These are phyloP conservation scores for Filosporella fistucella DNA, from an alignment of 495 filamentous ascomycete species.

Conservation along the genomic window DNA sequence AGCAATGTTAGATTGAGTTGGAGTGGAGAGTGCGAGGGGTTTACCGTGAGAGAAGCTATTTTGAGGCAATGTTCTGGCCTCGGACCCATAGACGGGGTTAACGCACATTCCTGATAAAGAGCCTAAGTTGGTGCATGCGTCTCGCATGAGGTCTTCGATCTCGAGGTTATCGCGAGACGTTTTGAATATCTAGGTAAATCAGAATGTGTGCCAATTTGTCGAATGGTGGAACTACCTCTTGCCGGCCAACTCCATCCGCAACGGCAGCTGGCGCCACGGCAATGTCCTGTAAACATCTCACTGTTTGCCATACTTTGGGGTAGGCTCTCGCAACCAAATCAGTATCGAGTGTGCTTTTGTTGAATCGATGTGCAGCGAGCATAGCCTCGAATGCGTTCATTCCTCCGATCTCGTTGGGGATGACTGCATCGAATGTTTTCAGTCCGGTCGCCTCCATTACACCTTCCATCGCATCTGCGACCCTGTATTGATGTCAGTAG, in stretches of 20 bases:
- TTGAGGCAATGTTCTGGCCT: constrained; percentile 18
- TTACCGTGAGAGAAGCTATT: constrained; percentile 21
- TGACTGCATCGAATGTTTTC: constrained; percentile 28
- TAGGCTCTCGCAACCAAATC: constrained; percentile 53
- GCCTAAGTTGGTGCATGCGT: constrained; percentile 14
- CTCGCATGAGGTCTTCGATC: constrained; percentile 20
- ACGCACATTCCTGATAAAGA: constrained; percentile 28
- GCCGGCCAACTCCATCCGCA: constrained; percentile 40
- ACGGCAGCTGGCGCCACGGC: constrained; percentile 17
- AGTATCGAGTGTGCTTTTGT: constrained; percentile 45
- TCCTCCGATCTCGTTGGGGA: constrained; percentile 51
- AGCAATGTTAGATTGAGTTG: neutral
- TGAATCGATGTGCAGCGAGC: constrained; percentile 41
- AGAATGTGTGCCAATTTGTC: neutral
- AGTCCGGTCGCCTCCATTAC: constrained; percentile 12
- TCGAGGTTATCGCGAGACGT: constrained; percentile 17
- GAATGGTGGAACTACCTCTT: constrained; percentile 26
- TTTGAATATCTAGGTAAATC: constrained; percentile 24
- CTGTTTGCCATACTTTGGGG: constrained; percentile 50
- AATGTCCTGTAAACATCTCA: constrained; percentile 39
- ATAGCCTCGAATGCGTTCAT: constrained; percentile 50
- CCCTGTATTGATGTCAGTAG: constrained; percentile 8
- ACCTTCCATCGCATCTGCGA: constrained; percentile 24
- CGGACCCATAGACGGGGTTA: constrained; percentile 15
- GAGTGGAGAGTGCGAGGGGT: neutral